Percentiles rank a stretch among this genome's conserved stretches.
These are phyloP conservation scores for Monosporascus sp. DNA, from an alignment of 2,329 filamentous ascomycete genomes.

Conservation along the genomic window DNA sequence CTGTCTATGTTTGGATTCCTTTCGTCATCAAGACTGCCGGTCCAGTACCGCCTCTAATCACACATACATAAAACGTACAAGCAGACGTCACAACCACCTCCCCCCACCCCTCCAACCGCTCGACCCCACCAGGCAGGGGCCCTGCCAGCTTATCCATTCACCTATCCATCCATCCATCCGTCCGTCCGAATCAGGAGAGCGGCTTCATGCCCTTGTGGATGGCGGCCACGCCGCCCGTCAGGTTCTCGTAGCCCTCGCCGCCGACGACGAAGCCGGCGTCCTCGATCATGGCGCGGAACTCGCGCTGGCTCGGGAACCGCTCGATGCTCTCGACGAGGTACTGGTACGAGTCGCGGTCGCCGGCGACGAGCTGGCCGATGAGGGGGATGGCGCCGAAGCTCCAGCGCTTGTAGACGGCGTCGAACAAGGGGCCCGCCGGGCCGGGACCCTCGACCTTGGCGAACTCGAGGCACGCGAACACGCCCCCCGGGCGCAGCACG, in stretches of 20 bases:
- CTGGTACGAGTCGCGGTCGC: slow-evolving; percentile 93
- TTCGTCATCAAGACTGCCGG: too few relatives aligned
- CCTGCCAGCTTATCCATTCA: neutral
- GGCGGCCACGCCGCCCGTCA: slow-evolving; percentile 88
- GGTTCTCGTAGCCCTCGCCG: slow-evolving; percentile 78
- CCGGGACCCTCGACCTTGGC: slow-evolving; percentile 63
- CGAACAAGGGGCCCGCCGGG: slow-evolving; percentile 58
- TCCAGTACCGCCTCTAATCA: too few relatives aligned
- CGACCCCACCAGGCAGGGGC: neutral
- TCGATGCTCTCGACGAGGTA: slow-evolving; percentile 98
- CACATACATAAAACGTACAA: too few relatives aligned
- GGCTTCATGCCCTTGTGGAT: slow-evolving; percentile 97
- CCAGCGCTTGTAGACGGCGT: slow-evolving; percentile 90
- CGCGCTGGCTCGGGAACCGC: slow-evolving; percentile 77
- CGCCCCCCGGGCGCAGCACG: slow-evolving; percentile 86
- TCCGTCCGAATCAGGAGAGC: slow-evolving; percentile 18
- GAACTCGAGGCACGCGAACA: slow-evolving; percentile 97
- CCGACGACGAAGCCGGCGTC: slow-evolving; percentile 82
- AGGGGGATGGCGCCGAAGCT: slow-evolving; percentile 91
- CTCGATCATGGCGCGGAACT: slow-evolving; percentile 78
- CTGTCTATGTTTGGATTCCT: neutral
- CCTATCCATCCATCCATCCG: neutral
- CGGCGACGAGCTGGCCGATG: slow-evolving; percentile 91
- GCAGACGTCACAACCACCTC: too few relatives aligned
- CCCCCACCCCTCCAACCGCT: too few relatives aligned